Evolutionary conservation across 306 rosid genomes (phyloP), one percentile per base, ranked within the genome.

Genomic region (Rosa lucieae): DNA sequence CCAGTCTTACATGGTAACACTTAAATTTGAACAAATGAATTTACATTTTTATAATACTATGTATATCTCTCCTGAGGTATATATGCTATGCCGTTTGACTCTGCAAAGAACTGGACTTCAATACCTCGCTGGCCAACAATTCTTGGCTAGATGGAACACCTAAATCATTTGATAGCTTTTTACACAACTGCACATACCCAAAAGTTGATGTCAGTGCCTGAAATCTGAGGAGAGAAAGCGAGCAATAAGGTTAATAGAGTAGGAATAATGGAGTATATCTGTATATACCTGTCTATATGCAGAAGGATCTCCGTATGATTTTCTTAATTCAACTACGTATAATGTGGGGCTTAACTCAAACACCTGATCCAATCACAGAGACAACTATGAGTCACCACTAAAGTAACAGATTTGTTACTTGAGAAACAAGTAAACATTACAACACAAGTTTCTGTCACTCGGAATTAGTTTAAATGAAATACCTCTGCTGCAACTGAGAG

Each of bases 401-500:
- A 12, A 42, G 39, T n/a, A 8, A 56, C 12, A 52, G 3, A 49
- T 1, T 2, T 6, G 71, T 66, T 65, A 14, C 70, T 35, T 37
- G 29, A 18, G 23, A 20, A 9, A 67, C 48, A 67, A 67, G 46
- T 67, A 40, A 17, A 15, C 14, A 39, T 1, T 3, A 32, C 37
- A 43, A 35, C 53, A 58, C 35, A 66, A 32, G 5, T 58, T 15
- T 26, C 20, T 42, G 35, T 56, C 67, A 65, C 35, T 40, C 5
- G 40, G 62, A 3, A 49, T 10, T 37, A 14, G 70, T 26, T 55
- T n/a, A 40, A 40, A 78, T 56, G 6, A 70, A 74, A 46, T 83
- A 94, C 99, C 99, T 95, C 97, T 79, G 90, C 89, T 65, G 79
- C 83, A 43, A 89, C 87, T 35, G 92, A 90, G 83, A 95, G 94